These are phyloP conservation scores for Phoenix dactylifera DNA, from an alignment of 176 grass and related monocot species.

Conservation along the genomic window DNA sequence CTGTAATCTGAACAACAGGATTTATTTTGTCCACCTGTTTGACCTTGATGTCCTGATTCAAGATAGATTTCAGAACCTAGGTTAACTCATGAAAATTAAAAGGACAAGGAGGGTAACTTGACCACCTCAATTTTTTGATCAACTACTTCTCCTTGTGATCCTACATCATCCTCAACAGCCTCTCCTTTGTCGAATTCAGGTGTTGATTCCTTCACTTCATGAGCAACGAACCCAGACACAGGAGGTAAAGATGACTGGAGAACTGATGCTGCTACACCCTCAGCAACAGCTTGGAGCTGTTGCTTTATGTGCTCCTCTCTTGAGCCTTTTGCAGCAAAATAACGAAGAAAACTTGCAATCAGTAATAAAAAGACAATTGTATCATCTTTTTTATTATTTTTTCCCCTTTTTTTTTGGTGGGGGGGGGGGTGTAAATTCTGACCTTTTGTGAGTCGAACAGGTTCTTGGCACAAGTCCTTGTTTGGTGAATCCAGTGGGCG, in stretches of 20 bases:
- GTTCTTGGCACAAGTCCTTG: conserved; percentile 46
- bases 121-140: conserved; percentile 70
- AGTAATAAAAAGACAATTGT: too few relatives aligned
- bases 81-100: too few relatives aligned
- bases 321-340: conserved; percentile 26
- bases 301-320: conserved; percentile 63
- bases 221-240: conserved; percentile 3
- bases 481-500: conserved; percentile 20
- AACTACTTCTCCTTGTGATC: conserved; percentile 18
- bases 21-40: conserved; percentile 55
- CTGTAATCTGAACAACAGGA: conserved; percentile 34
- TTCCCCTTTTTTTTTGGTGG: too few relatives aligned
- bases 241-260: conserved; percentile 50
- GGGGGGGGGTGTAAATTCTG: background rate
- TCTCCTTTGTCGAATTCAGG: conserved; percentile 9
- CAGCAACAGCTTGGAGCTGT: conserved; percentile 83
- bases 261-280: conserved; percentile 73
- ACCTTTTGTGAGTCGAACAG: conserved; percentile 64
- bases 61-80: background rate
- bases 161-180: conserved; percentile 26
- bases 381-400: too few relatives aligned
- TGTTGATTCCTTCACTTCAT: background rate
- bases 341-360: background rate
- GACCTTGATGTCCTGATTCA: conserved; percentile 36
- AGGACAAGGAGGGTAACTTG: background rate